phyloP scores from a whole-genome alignment of 2,329 filamentous ascomycete species.

The Karstenula rhodostoma region DNA sequence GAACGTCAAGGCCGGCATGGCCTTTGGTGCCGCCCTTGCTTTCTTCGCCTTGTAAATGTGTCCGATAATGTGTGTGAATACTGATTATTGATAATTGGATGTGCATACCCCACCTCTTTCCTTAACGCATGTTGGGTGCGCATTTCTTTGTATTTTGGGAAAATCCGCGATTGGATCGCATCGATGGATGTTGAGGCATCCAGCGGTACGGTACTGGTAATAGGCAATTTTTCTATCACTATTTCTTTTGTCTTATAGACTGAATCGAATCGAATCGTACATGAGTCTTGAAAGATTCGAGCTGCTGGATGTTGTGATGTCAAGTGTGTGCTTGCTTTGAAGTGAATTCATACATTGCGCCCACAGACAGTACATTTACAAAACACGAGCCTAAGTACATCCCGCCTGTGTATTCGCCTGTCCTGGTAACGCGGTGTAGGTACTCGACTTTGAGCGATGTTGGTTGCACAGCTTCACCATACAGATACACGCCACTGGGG shows the following conservation, averaged over 20 bases:
- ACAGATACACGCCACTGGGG: too few relatives aligned
- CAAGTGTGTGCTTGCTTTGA: neutral
- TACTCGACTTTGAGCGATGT: too few relatives aligned
- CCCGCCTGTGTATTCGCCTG: too few relatives aligned
- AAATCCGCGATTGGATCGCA: neutral
- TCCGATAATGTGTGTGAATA: slow-evolving; percentile 7
- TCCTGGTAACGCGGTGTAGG: too few relatives aligned
- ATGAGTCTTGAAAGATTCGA: neutral
- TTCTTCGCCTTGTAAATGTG: slow-evolving; percentile 44
- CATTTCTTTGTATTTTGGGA: neutral
- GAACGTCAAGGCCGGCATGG: slow-evolving; percentile 28
- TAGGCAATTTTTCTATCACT: slow-evolving; percentile 4
- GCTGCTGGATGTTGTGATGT: neutral
- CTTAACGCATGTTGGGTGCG: slow-evolving; percentile 8
- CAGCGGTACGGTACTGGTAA: slow-evolving; percentile 9
- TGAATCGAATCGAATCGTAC: slow-evolving; percentile 10
- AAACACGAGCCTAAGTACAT: too few relatives aligned
- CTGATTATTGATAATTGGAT: neutral
- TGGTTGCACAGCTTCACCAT: too few relatives aligned
- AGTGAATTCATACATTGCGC: too few relatives aligned
- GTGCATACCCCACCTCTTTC: slow-evolving; percentile 9
- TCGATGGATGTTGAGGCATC: neutral
- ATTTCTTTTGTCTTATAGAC: slow-evolving; percentile 11
- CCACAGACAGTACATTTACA: too few relatives aligned
- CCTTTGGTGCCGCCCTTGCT: slow-evolving; percentile 42